These are phyloP conservation scores for Nematodospora anomalae DNA, from an alignment of 1,139 yeast species.

Conservation along the genomic window DNA sequence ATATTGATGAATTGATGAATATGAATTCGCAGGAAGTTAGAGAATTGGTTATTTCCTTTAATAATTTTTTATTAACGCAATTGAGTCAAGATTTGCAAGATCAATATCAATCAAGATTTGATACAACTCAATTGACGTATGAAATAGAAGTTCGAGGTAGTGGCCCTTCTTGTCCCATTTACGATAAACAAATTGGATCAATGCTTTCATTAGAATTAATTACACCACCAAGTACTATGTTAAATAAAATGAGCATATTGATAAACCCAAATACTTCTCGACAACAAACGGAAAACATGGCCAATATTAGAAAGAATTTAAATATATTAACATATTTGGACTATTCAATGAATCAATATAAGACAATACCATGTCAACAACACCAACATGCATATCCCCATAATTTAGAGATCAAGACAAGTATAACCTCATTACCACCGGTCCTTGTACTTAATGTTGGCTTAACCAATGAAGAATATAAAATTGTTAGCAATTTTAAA, in stretches of 20 bases:
- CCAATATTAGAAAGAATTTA: conserved; percentile 18
- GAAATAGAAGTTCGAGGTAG: conserved; percentile 41
- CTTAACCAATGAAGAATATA: conserved; percentile 51
- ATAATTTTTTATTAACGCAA: conserved; percentile 56
- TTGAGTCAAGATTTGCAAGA: conserved; percentile 48
- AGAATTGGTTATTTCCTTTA: conserved; percentile 53
- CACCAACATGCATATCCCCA: conserved; percentile 35
- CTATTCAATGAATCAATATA: conserved; percentile 54
- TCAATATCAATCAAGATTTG: conserved; percentile 19
- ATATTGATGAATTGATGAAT: conserved; percentile 46
- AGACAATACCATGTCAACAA: conserved; percentile 42
- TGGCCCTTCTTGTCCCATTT: conserved; percentile 33
- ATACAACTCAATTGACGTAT: conserved; percentile 26
- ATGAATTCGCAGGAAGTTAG: conserved; percentile 38
- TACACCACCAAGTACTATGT: conserved; percentile 31
- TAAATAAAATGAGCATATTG: conserved; percentile 27
- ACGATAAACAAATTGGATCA: conserved; percentile 27
- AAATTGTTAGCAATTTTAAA: conserved; percentile 32
- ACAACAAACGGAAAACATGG: conserved; percentile 9
- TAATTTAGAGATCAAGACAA: conserved; percentile 50
- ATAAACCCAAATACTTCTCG: conserved; percentile 18
- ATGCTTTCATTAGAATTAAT: conserved; percentile 31
- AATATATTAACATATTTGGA: conserved; percentile 52
- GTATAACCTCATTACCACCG: conserved; percentile 57
- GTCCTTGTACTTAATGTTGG: conserved; percentile 63